Percentiles rank a stretch among this genome's conserved stretches.
Conservation (phyloP, 257 asterid species). For the Lavandula angustifolia region DNA sequence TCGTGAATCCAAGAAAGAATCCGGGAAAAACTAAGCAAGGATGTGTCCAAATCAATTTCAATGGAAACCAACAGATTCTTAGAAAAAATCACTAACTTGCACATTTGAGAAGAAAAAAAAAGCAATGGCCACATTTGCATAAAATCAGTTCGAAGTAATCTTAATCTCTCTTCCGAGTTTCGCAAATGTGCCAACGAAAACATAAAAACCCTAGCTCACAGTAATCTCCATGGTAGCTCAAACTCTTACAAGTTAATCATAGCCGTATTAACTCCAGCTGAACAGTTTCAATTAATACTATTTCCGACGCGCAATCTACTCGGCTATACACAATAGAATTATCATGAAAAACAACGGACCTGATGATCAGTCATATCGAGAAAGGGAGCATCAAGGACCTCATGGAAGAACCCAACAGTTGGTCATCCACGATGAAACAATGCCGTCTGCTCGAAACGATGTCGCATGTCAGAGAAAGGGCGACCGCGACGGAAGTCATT, state of each 20-base stretch:
- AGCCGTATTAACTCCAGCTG: conserved; percentile 21
- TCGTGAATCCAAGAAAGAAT: neutral
- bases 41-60: conserved; percentile 10
- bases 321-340: neutral
- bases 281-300: neutral
- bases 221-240: conserved; percentile 23
- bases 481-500: conserved; percentile 36
- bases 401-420: conserved; percentile 36
- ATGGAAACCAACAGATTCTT: conserved; percentile 17
- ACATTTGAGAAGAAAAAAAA: neutral
- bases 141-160: neutral
- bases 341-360: conserved; percentile 21
- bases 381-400: conserved; percentile 38
- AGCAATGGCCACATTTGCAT: neutral
- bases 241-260: conserved; percentile 28
- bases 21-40: neutral
- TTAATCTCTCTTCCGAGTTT: neutral
- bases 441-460: conserved; percentile 36
- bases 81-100: conserved; percentile 1
- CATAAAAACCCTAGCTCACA: conserved; percentile 40
- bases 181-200: neutral
- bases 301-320: neutral
- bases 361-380: conserved; percentile 49
- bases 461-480: conserved; percentile 33
- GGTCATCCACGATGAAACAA: conserved; percentile 29